Evolutionary conservation across 441 rosid species (phyloP).

Genomic region (Arabidopsis lyrata): DNA sequence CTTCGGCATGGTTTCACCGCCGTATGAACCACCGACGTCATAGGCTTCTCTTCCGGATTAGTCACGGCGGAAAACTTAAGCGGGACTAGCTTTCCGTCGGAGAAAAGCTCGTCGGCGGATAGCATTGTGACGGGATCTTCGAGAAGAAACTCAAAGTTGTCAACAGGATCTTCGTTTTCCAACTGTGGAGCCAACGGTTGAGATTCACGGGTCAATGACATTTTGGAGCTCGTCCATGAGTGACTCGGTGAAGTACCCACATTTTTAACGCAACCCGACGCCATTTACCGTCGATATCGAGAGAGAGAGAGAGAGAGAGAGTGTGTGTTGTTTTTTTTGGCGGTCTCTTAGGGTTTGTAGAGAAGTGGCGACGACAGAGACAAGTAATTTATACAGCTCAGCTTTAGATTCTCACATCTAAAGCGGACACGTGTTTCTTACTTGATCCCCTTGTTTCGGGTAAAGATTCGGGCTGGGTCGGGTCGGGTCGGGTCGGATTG

Average conservation of each 20-base stretch:
- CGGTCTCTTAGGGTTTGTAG: constrained; percentile 37
- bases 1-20: constrained; percentile 45
- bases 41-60: constrained; percentile 30
- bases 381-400: constrained; percentile 42
- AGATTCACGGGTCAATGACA: constrained; percentile 50
- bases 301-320: background rate
- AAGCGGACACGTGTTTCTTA: constrained; percentile 35
- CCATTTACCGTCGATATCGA: constrained; percentile 48
- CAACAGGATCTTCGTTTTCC: constrained; percentile 43
- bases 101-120: constrained; percentile 91
- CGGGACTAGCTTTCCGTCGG: constrained; percentile 86
- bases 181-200: constrained; percentile 33
- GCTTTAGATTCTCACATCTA: constrained; percentile 17
- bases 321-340: constrained; percentile 9
- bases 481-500: constrained; percentile 25
- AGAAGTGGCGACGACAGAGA: constrained; percentile 48
- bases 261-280: constrained; percentile 71
- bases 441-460: constrained; percentile 25
- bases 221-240: constrained; percentile 59
- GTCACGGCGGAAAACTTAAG: constrained; percentile 53
- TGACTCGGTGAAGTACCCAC: constrained; percentile 41
- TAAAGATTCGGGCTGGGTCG: background rate
- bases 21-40: constrained; percentile 40
- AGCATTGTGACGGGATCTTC: constrained; percentile 77
- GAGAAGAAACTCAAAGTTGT: constrained; percentile 77